These are phyloP conservation scores for Aspergillus pseudotamarii DNA, from an alignment of 2,329 filamentous ascomycete genomes.

Conservation along the genomic window DNA sequence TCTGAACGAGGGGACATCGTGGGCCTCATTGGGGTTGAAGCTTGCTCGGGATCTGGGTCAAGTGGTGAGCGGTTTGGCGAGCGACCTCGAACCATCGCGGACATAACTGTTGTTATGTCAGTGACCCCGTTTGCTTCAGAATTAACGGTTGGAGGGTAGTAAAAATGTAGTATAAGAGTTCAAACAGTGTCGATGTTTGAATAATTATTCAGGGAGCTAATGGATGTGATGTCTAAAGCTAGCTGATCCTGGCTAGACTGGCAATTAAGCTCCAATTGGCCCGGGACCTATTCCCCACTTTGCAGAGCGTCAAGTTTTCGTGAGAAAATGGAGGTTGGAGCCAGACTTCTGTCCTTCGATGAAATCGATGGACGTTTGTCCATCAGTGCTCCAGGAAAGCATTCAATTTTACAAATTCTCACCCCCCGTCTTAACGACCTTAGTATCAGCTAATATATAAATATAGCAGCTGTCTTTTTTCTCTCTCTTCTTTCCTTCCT, in stretches of 20 bases:
- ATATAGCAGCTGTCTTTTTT: neutral
- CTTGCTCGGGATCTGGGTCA: slow-evolving; percentile 26
- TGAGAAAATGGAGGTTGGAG: neutral
- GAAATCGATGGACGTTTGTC: too few species aligned
- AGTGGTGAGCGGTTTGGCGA: slow-evolving; percentile 31
- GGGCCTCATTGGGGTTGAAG: slow-evolving; percentile 32
- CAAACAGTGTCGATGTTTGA: neutral
- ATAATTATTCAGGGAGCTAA: neutral
- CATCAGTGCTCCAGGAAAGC: neutral
- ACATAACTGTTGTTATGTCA: slow-evolving; percentile 21
- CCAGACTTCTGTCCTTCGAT: too few species aligned
- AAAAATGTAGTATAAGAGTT: neutral
- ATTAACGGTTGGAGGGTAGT: neutral
- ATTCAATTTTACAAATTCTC: neutral
- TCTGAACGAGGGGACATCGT: slow-evolving; percentile 40
- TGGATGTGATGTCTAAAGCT: neutral
- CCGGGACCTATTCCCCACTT: neutral
- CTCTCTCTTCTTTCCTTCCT: neutral
- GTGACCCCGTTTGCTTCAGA: neutral
- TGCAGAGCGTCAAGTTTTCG: too few species aligned
- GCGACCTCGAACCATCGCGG: slow-evolving; percentile 29
- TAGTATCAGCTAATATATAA: neutral
- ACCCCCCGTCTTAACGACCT: neutral
- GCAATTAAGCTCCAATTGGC: neutral
- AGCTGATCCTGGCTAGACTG: neutral